These are phyloP conservation scores for Apiotrichum mycotoxinovorans DNA, from an alignment of 1,284 basidiomycete species.

Conservation along the genomic window DNA sequence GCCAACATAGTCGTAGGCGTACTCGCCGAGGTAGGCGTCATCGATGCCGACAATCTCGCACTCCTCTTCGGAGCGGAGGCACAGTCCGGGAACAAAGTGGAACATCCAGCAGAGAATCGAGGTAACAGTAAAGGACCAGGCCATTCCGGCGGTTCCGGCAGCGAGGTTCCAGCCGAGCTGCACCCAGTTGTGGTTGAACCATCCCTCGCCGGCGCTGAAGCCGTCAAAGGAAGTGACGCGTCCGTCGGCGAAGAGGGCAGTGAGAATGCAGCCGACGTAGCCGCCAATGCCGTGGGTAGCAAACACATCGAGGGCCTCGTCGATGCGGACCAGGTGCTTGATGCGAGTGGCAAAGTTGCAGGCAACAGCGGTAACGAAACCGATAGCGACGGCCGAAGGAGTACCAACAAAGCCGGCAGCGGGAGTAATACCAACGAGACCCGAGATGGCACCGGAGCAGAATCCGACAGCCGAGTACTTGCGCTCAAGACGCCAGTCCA, in stretches of 20 bases:
- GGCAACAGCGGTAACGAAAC: constrained; percentile 73
- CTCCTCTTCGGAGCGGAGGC: constrained; percentile 74
- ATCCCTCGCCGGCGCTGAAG: constrained; percentile 71
- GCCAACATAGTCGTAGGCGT: constrained; percentile 73
- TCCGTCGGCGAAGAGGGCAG: constrained; percentile 81
- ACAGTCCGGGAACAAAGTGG: constrained; percentile 84
- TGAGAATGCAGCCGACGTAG: constrained; percentile 63
- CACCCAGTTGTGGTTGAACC: constrained; percentile 69
- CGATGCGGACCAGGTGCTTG: constrained; percentile 64
- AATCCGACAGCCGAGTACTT: constrained; percentile 94
- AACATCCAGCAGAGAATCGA: constrained; percentile 85
- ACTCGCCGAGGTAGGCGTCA: constrained; percentile 90
- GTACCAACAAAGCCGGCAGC: constrained; percentile 84
- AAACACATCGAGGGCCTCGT: constrained; percentile 70
- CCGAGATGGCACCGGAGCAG: constrained; percentile 89
- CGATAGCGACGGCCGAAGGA: constrained; percentile 75
- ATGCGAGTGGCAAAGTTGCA: constrained; percentile 95
- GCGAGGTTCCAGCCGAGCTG: constrained; percentile 61
- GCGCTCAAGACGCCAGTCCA: constrained; percentile 86
- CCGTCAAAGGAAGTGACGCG: constrained; percentile 84
- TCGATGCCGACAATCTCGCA: constrained; percentile 90
- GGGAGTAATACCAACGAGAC: constrained; percentile 80
- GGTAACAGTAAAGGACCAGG: constrained; percentile 77
- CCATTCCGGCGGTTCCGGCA: constrained; percentile 58
- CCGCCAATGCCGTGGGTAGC: constrained; percentile 87